Evolutionary conservation across 768 basidiomycete genomes (phyloP).

Genomic region (Podaxis sp.): DNA sequence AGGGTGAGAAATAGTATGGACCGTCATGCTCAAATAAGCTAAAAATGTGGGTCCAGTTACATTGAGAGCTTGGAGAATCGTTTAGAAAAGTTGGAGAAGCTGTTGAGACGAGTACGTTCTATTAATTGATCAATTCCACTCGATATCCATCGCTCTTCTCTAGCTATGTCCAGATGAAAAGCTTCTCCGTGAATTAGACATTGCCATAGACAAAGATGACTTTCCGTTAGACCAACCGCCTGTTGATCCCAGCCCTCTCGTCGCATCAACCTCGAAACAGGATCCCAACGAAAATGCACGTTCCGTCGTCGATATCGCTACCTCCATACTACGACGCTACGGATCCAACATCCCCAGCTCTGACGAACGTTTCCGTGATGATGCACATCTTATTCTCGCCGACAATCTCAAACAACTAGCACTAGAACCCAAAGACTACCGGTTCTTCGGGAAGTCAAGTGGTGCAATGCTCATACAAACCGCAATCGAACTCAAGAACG

Average conservation of each 20-base stretch:
- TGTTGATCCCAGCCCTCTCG: constrained; percentile 23
- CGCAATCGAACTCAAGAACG: constrained; percentile 60
- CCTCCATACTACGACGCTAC: constrained; percentile 33
- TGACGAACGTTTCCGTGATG: constrained; percentile 32
- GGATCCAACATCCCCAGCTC: constrained; percentile 10
- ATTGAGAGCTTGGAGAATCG: constrained; percentile 64
- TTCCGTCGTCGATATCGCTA: constrained; percentile 28
- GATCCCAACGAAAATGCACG: background rate
- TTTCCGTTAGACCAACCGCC: constrained; percentile 23
- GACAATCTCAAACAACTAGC: constrained; percentile 35
- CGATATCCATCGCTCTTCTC: background rate
- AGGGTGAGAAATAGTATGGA: constrained; percentile 38
- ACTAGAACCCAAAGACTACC: constrained; percentile 34
- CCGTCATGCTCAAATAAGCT: background rate
- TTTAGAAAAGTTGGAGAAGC: constrained; percentile 59
- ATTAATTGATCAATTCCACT: background rate
- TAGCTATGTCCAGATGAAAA: constrained; percentile 69
- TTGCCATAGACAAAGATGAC: constrained; percentile 26
- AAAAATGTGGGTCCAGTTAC: constrained; percentile 34
- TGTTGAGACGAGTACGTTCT: constrained; percentile 41
- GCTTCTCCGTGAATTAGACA: constrained; percentile 55
- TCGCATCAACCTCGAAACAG: constrained; percentile 10
- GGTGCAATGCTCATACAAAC: constrained; percentile 52
- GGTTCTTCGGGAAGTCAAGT: constrained; percentile 59
- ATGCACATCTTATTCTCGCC: constrained; percentile 31